Conservation (phyloP, 306 rosid genomes). For the Sechiopsis laciniata region DNA sequence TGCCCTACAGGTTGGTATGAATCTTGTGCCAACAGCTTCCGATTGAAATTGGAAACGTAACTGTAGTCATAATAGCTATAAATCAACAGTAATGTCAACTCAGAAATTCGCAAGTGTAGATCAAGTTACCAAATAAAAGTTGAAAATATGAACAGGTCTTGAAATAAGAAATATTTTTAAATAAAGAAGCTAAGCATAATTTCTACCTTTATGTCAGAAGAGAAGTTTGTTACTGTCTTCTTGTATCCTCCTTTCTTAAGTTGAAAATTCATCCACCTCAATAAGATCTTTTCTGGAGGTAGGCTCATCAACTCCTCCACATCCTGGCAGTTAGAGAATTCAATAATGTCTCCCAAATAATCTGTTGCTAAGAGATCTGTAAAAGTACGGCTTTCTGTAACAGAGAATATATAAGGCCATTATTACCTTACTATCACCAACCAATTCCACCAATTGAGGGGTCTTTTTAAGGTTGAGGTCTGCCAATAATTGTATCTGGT, state of each 20-base stretch:
- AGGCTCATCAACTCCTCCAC: conserved; percentile 94
- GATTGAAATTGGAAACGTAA: neutral
- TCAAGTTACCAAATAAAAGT: neutral
- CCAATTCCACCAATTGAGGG: conserved; percentile 91
- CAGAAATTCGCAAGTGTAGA: neutral
- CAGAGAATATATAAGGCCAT: conserved; percentile 15
- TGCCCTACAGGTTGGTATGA: conserved; percentile 1
- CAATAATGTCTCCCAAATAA: conserved; percentile 21
- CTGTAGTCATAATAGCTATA: neutral
- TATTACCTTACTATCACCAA: conserved; percentile 71
- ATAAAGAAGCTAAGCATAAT: conserved; percentile 8
- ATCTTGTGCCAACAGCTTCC: neutral
- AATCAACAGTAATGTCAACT: neutral
- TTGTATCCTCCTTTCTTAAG: conserved; percentile 74
- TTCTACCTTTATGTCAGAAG: conserved; percentile 87
- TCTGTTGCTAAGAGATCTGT: conserved; percentile 1
- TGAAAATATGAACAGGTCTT: neutral
- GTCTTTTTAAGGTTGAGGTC: conserved; percentile 94
- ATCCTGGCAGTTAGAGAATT: conserved; percentile 46
- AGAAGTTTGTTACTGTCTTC: conserved; percentile 74
- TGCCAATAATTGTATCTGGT: conserved; percentile 88
- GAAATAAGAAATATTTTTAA: neutral
- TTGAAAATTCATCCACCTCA: conserved; percentile 97
- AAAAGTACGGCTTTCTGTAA: neutral
- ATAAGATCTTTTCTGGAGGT: conserved; percentile 89